These are phyloP conservation scores for Yarrowia deformans DNA, from an alignment of 805 yeast genomes.

Conservation along the genomic window DNA sequence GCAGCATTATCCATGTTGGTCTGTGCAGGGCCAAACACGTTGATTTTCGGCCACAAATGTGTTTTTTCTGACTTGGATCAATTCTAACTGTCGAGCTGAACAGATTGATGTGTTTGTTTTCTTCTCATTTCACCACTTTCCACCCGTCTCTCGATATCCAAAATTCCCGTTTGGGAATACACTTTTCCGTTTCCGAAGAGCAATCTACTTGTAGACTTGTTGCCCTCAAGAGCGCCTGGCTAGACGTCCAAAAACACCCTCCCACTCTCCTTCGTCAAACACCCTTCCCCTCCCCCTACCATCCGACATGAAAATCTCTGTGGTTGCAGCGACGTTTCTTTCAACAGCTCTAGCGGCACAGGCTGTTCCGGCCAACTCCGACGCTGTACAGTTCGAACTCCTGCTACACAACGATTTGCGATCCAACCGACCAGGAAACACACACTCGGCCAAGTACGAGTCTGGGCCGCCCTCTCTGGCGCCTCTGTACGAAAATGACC, in stretches of 20 bases:
- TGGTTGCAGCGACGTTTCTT: neutral
- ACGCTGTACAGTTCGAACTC: neutral
- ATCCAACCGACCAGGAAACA: neutral
- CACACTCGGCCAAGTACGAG: neutral
- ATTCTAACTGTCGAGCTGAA: neutral
- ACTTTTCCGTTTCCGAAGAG: slow-evolving; percentile 2
- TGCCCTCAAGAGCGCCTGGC: neutral
- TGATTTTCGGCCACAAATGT: neutral
- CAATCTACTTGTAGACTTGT: neutral
- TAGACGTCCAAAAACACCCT: too few species aligned
- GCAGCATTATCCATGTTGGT: slow-evolving; percentile 18
- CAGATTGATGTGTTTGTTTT: neutral
- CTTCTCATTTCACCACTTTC: neutral
- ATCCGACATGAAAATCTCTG: neutral
- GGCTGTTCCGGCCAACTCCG: neutral
- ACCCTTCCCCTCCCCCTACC: neutral
- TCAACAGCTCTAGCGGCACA: neutral
- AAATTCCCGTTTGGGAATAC: slow-evolving; percentile 2
- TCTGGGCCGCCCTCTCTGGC: neutral
- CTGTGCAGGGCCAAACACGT: neutral
- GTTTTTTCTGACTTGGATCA: neutral
- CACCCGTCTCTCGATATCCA: neutral
- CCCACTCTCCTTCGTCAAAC: neutral
- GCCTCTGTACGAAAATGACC: neutral
- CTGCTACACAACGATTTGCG: neutral